These are phyloP conservation scores for Solanum ossicruentum DNA, from an alignment of 257 asterid species.

Conservation along the genomic window DNA sequence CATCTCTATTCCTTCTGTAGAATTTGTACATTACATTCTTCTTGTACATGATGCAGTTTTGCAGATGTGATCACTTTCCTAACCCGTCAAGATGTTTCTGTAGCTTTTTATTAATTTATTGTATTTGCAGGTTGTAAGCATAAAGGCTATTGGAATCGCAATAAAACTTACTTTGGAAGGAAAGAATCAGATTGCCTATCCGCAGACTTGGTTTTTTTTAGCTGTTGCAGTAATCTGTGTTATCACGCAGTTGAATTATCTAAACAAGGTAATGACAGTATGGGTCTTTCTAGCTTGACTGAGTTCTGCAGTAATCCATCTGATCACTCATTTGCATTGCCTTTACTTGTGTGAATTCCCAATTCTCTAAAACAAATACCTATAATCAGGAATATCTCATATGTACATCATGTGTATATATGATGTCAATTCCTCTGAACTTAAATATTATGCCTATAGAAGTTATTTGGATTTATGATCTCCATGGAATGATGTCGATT, in stretches of 20 bases:
- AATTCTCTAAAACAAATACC: not conserved
- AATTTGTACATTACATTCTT: not conserved
- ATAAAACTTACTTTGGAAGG: constrained; percentile 83
- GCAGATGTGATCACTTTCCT: not conserved
- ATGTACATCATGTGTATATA: not conserved
- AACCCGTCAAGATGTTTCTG: not conserved
- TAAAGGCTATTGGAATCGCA: constrained; percentile 86
- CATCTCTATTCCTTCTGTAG: not conserved
- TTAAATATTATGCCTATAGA: not conserved
- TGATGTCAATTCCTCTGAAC: not conserved
- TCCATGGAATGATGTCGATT: not conserved
- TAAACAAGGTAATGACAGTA: constrained; percentile 50
- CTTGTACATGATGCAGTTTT: not conserved
- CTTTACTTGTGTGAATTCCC: not conserved
- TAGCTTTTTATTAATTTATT: not conserved
- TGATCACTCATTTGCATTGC: not conserved
- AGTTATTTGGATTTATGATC: not conserved
- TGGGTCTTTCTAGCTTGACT: not conserved
- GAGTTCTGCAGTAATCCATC: not conserved
- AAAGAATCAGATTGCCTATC: constrained; percentile 51
- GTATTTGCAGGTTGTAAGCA: constrained; percentile 60
- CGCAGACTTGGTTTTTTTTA: constrained; percentile 70
- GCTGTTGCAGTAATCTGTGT: constrained; percentile 51
- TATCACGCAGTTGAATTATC: constrained; percentile 67
- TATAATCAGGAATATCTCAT: not conserved